phyloP scores from a whole-genome alignment of 2,329 filamentous ascomycete genomes.

The Fusarium sororula region DNA sequence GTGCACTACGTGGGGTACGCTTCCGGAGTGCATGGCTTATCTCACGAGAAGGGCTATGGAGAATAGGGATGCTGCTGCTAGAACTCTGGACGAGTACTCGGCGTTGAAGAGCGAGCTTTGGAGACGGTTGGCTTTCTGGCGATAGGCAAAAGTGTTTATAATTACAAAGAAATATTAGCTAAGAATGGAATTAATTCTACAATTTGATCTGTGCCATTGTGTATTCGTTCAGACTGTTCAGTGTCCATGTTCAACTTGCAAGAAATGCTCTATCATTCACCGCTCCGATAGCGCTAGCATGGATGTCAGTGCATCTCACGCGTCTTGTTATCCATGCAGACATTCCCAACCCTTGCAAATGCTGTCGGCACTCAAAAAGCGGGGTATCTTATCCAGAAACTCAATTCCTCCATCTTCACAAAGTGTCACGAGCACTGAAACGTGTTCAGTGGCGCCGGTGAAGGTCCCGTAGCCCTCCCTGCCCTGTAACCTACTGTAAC shows the following conservation, averaged over 20 bases:
- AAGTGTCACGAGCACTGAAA: background rate
- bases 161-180: background rate
- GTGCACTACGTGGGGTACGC: constrained; percentile 52
- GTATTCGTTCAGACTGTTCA: too few species aligned
- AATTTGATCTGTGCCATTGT: background rate
- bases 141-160: background rate
- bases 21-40: constrained; percentile 52
- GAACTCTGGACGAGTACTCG: constrained; percentile 44
- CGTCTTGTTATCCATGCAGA: background rate
- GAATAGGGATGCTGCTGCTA: constrained; percentile 50
- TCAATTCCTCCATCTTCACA: background rate
- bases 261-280: background rate
- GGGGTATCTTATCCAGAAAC: background rate
- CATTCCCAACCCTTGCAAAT: background rate
- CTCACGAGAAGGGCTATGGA: constrained; percentile 50
- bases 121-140: constrained; percentile 44
- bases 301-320: background rate
- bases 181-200: background rate
- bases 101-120: constrained; percentile 44
- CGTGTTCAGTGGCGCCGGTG: constrained; percentile 4
- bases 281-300: background rate
- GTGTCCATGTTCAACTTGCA: background rate
- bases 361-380: background rate
- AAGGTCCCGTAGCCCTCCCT: constrained; percentile 18
- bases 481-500: background rate